phyloP scores from a whole-genome alignment of 2,329 filamentous ascomycete genomes.

The Neofusicoccum kwambonambiense region DNA sequence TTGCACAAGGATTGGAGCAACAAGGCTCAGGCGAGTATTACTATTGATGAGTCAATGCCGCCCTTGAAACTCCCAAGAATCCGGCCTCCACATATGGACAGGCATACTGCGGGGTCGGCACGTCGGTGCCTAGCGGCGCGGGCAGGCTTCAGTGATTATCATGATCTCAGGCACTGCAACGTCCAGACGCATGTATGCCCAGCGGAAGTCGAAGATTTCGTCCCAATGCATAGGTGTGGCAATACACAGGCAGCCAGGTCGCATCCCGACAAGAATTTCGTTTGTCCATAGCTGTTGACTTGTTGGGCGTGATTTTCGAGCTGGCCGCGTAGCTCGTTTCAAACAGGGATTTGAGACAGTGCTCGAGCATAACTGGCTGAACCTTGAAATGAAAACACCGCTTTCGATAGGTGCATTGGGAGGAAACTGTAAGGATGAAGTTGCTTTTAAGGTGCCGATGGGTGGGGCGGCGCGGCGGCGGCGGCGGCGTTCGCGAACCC shows the following conservation, averaged over 20 bases:
- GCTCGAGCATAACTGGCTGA: background rate
- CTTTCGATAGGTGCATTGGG: no score
- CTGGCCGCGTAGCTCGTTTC: background rate
- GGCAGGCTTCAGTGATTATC: background rate
- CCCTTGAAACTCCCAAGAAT: background rate
- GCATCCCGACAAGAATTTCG: no score
- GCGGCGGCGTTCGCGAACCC: slow-evolving; percentile 1
- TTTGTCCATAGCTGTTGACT: no score
- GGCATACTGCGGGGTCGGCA: background rate
- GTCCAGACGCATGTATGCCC: no score
- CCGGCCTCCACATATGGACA: background rate
- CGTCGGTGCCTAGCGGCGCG: background rate
- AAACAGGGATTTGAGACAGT: background rate
- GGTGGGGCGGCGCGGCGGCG: background rate
- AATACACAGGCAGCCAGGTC: no score
- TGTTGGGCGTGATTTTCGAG: no score
- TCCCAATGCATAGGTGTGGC: no score
- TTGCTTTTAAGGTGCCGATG: background rate
- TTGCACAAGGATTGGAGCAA: background rate
- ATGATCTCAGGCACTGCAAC: no score
- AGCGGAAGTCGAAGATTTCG: no score
- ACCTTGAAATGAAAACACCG: background rate
- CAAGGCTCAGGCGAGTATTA: background rate
- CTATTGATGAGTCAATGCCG: background rate
- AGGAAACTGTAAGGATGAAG: background rate